These are phyloP conservation scores for Amoebophrya sp. DNA, from an alignment of 169 alveolate species.

Conservation along the genomic window DNA sequence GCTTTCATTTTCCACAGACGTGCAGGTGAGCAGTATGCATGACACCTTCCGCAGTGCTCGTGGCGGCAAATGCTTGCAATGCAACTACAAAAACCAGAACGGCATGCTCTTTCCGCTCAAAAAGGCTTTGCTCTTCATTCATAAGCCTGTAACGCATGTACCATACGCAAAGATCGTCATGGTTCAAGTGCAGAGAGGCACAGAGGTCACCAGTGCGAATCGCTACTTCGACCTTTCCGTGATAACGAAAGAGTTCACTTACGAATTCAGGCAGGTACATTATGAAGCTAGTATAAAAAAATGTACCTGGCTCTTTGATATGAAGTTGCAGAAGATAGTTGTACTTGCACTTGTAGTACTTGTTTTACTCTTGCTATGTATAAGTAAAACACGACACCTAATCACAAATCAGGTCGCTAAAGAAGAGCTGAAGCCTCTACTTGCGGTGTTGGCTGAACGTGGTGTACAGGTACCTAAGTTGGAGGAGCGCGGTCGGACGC, in stretches of 20 bases:
- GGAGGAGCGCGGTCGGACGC: neutral
- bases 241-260: neutral
- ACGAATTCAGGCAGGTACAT: neutral
- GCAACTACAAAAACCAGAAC: neutral
- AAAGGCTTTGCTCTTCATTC: neutral
- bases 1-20: no score
- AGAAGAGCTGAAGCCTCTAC: neutral
- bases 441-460: neutral
- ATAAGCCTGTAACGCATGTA: neutral
- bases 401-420: constrained; percentile 9
- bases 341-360: no score
- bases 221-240: neutral
- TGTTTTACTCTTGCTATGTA: no score
- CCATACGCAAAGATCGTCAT: neutral
- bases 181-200: neutral
- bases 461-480: neutral
- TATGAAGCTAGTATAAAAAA: no score
- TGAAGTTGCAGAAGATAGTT: neutral
- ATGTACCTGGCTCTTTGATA: neutral
- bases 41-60: neutral
- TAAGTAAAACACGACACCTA: no score
- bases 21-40: no score
- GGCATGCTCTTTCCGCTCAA: constrained; percentile 12
- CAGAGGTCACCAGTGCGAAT: neutral
- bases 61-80: neutral